These are phyloP conservation scores for Neurospora sp. DNA, from an alignment of 495 filamentous ascomycete genomes.

Conservation along the genomic window DNA sequence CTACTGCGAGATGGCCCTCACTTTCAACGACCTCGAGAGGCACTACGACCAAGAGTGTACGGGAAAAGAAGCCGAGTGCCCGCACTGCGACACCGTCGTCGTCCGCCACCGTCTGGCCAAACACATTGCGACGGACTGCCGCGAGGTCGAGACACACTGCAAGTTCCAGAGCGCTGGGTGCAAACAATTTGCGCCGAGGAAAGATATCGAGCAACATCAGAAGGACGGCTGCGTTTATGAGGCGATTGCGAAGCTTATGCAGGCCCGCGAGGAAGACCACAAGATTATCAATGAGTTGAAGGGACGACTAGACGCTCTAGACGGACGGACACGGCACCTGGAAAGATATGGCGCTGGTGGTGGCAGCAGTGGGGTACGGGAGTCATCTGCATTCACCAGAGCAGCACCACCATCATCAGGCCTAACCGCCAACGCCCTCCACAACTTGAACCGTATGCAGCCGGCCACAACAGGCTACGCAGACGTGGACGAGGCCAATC, in stretches of 20 bases:
- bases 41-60: conserved; percentile 29
- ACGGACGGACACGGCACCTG: background rate
- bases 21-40: conserved; percentile 30
- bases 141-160: conserved; percentile 28
- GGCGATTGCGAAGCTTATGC: conserved; percentile 13
- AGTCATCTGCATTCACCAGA: background rate
- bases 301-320: conserved; percentile 8
- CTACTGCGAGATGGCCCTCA: conserved; percentile 30
- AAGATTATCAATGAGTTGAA: conserved; percentile 18
- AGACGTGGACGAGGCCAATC: background rate
- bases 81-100: conserved; percentile 26
- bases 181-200: conserved; percentile 18
- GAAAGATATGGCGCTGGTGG: background rate
- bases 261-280: conserved; percentile 15
- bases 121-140: conserved; percentile 32
- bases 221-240: conserved; percentile 17
- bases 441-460: background rate
- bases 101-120: conserved; percentile 29
- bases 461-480: background rate
- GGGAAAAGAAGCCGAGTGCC: conserved; percentile 24
- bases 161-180: conserved; percentile 35
- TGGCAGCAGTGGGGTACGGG: background rate
- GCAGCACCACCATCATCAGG: background rate
- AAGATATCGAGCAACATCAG: conserved; percentile 23
- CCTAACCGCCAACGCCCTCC: background rate